Conservation (phyloP, 148 eudicot species). For the Amaranthus cruentus region DNA sequence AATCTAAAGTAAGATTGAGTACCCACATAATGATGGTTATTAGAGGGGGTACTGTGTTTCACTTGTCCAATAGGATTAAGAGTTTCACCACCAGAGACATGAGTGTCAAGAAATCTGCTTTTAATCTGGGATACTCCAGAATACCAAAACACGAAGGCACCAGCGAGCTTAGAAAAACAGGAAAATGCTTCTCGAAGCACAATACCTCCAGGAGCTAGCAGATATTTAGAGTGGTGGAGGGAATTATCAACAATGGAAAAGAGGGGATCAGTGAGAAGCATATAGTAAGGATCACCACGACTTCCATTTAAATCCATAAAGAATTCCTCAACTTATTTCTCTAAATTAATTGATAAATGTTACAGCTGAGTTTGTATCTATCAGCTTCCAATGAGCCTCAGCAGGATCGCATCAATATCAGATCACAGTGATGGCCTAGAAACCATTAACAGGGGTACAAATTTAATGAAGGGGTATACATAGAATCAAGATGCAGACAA, state of each 20-base stretch:
- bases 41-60: slow-evolving; percentile 22
- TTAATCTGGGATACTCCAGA: slow-evolving; percentile 36
- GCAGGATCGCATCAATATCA: no score
- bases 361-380: no score
- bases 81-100: slow-evolving; percentile 13
- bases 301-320: slow-evolving; percentile 45
- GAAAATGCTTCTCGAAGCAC: slow-evolving; percentile 46
- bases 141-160: slow-evolving; percentile 44
- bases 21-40: slow-evolving; percentile 24
- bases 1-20: slow-evolving; percentile 24
- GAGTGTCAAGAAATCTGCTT: slow-evolving; percentile 22
- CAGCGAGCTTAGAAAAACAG: slow-evolving; percentile 56
- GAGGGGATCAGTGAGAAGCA: slow-evolving; percentile 45
- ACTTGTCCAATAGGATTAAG: slow-evolving; percentile 24
- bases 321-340: not conserved
- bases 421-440: no score
- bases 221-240: slow-evolving; percentile 31
- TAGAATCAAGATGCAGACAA: no score
- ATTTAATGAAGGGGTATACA: no score
- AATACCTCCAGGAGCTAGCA: slow-evolving; percentile 36
- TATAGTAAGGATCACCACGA: slow-evolving; percentile 25
- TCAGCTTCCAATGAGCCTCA: no score
- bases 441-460: no score
- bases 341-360: not conserved
- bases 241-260: slow-evolving; percentile 43